Conservation (phyloP, 768 basidiomycete genomes). For the Amyloporia xantha region DNA sequence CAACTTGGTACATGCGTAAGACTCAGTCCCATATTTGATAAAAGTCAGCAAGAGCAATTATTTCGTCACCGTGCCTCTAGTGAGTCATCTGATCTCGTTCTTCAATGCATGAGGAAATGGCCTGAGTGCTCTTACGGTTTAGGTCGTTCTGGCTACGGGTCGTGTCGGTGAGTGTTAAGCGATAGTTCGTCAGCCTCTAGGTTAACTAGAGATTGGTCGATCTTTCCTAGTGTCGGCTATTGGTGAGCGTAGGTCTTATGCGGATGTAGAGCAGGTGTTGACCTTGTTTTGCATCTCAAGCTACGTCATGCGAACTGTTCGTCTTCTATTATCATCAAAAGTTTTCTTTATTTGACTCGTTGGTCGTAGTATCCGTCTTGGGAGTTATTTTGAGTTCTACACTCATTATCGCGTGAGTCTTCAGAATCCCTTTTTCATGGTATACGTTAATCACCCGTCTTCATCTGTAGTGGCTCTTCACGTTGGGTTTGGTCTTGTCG, state of each 20-base stretch:
- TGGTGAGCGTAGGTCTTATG: constrained; percentile 9
- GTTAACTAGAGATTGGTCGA: too few species aligned
- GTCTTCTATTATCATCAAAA: background rate
- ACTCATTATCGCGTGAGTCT: constrained; percentile 12
- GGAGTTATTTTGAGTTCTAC: constrained; percentile 16
- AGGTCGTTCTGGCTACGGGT: constrained; percentile 8
- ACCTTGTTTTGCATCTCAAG: too few species aligned
- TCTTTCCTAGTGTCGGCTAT: constrained; percentile 9
- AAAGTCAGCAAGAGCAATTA: constrained; percentile 21
- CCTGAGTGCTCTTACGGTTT: background rate
- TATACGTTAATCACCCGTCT: background rate
- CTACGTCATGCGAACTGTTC: constrained; percentile 12
- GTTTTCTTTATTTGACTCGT: background rate
- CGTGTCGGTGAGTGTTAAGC: constrained; percentile 7
- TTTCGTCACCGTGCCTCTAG: constrained; percentile 12
- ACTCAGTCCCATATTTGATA: background rate
- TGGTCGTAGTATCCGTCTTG: constrained; percentile 14
- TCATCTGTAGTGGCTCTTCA: constrained; percentile 25
- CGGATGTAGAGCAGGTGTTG: too few species aligned
- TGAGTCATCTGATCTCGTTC: constrained; percentile 5
- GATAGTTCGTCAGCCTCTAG: too few species aligned
- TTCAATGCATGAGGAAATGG: background rate
- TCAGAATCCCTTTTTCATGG: background rate
- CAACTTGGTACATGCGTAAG: background rate
- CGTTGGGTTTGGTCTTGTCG: constrained; percentile 20